Evolutionary conservation across 306 rosid genomes (phyloP).

Genomic region (Castanospermum australe): DNA sequence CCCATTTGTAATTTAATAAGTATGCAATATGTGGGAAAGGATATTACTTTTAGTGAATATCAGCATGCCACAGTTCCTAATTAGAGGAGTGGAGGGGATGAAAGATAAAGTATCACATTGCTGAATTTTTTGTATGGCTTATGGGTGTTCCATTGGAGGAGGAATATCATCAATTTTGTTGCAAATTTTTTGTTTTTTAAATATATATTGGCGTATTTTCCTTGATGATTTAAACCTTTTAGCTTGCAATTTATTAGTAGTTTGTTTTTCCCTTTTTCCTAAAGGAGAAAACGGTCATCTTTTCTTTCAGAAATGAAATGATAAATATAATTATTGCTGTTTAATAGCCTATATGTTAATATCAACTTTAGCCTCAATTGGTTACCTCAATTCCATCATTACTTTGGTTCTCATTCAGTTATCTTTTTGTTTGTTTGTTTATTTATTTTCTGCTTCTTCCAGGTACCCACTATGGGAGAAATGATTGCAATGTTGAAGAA

Average conservation of each 20-base stretch:
- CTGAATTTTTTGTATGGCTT: too few relatives aligned
- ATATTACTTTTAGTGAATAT: too few relatives aligned
- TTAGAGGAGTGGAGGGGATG: too few relatives aligned
- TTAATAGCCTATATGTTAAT: neutral
- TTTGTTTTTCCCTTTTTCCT: neutral
- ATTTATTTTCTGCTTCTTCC: slow-evolving; percentile 21
- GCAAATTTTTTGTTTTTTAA: too few relatives aligned
- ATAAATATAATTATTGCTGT: neutral
- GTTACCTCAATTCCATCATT: slow-evolving; percentile 16
- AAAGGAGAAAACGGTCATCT: neutral
- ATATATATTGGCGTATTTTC: too few relatives aligned
- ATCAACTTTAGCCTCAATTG: neutral
- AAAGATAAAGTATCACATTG: too few relatives aligned
- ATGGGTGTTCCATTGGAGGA: too few relatives aligned
- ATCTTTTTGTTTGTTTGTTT: slow-evolving; percentile 18
- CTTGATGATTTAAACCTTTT: slow-evolving; percentile 23
- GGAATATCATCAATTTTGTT: too few relatives aligned
- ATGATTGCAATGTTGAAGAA: slow-evolving; percentile 81
- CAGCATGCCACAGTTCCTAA: too few relatives aligned
- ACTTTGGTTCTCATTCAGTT: slow-evolving; percentile 25
- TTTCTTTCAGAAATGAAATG: neutral
- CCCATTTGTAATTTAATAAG: neutral
- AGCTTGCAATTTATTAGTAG: neutral
- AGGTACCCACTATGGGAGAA: slow-evolving; percentile 85
- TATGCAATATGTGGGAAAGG: too few relatives aligned